Conservation (phyloP, 2,329 filamentous ascomycete species). For the Canariomyces notabilis region DNA sequence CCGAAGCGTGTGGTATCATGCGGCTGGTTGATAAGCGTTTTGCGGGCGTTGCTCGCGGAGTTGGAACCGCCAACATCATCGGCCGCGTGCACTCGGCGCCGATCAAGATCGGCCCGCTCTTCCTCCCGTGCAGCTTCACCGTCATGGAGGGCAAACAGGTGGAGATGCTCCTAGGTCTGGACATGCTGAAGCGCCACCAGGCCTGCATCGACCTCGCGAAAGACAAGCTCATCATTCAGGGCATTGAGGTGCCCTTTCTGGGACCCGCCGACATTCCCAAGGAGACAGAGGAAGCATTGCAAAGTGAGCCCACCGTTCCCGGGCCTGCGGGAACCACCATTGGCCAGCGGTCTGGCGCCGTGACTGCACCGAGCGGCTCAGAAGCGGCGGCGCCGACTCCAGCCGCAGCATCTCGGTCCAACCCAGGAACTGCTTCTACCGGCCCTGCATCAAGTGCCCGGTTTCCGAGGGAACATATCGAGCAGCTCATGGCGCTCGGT, state of each 20-base stretch:
- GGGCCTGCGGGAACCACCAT: slow-evolving; percentile 88
- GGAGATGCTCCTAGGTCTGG: slow-evolving; percentile 84
- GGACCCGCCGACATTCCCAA: slow-evolving; percentile 94
- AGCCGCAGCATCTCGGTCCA: slow-evolving; percentile 24
- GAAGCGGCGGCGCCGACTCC: slow-evolving; percentile 24
- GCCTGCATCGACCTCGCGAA: slow-evolving; percentile 83
- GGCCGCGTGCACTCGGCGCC: slow-evolving; percentile 93
- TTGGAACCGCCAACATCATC: slow-evolving; percentile 90
- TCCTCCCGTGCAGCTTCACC: slow-evolving; percentile 91
- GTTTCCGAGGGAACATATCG: slow-evolving; percentile 62
- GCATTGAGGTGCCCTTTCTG: slow-evolving; percentile 81
- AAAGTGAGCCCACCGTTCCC: slow-evolving; percentile 75
- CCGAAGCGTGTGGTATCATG: slow-evolving; percentile 92
- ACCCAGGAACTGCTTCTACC: slow-evolving; percentile 26
- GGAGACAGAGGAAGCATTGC: slow-evolving; percentile 64
- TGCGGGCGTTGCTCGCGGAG: slow-evolving; percentile 84
- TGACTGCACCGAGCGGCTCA: slow-evolving; percentile 34
- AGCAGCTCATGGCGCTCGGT: slow-evolving; percentile 71
- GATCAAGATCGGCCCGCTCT: slow-evolving; percentile 84
- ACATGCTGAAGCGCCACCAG: slow-evolving; percentile 96
- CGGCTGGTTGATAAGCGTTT: slow-evolving; percentile 89
- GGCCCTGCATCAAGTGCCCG: slow-evolving; percentile 26
- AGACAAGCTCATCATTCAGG: slow-evolving; percentile 82
- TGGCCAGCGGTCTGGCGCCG: slow-evolving; percentile 74
- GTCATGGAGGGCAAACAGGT: slow-evolving; percentile 99